phyloP scores from a whole-genome alignment of 2,329 filamentous ascomycete genomes.

The Phoma sp. region DNA sequence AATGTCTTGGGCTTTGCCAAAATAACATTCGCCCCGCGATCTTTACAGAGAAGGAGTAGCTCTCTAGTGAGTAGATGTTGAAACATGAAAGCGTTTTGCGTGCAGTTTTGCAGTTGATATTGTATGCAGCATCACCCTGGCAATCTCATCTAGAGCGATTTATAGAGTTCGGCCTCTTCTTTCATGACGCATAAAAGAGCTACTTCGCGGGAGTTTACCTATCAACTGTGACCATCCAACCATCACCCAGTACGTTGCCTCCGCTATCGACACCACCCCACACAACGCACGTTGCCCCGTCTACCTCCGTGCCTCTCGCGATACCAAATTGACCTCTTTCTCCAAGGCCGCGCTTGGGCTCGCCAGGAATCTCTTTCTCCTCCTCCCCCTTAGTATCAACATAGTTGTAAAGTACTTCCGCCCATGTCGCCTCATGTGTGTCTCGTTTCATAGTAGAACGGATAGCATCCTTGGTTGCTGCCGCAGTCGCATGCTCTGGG shows the following conservation, averaged over 20 bases:
- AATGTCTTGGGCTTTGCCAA: no score
- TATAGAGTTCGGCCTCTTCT: no score
- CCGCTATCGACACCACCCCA: slow-evolving; percentile 60
- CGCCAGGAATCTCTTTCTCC: slow-evolving; percentile 50
- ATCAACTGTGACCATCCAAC: slow-evolving; percentile 52
- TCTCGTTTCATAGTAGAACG: slow-evolving; percentile 53
- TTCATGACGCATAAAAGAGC: background rate
- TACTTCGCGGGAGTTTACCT: slow-evolving; percentile 20
- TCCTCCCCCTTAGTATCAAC: slow-evolving; percentile 53
- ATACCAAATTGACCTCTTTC: slow-evolving; percentile 49
- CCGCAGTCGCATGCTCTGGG: slow-evolving; percentile 54
- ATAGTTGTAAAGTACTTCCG: slow-evolving; percentile 57
- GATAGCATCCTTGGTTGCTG: slow-evolving; percentile 59
- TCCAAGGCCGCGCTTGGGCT: slow-evolving; percentile 51
- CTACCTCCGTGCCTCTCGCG: slow-evolving; percentile 52
- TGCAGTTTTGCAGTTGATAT: no score
- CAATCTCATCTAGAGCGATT: no score
- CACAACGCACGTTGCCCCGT: slow-evolving; percentile 56
- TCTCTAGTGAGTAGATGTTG: no score
- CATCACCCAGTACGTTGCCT: slow-evolving; percentile 51
- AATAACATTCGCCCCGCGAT: no score
- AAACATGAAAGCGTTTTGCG: no score
- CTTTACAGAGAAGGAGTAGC: no score
- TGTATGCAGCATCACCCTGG: no score
- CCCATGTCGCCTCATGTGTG: slow-evolving; percentile 59